Base-by-base conservation (phyloP, 1,284 basidiomycete genomes). In the Boletus semigastroideus region DNA sequence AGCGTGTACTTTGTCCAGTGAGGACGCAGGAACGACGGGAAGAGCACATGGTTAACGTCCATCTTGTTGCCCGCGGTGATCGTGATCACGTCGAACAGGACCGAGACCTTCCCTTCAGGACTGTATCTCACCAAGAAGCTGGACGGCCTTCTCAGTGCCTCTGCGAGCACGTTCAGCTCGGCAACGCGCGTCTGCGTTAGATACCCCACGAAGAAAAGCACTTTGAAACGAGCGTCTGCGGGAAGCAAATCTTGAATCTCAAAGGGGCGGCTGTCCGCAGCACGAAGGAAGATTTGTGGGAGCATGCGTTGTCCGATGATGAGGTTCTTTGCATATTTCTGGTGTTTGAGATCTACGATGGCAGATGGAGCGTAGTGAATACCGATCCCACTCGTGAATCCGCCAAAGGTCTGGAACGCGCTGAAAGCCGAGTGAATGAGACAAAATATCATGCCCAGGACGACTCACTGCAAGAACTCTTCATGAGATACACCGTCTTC, bases 391-490 rank as follows among this genome's bases (percentile, higher is more conserved):
- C 40, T 34, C 9, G 19, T 30, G 12, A 47, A 28, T 3, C 30
- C 38, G 19, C 37, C 28, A 9, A 14, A 31, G 2, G 9, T 9
- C 28, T 47, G 46, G 12, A 39, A 22, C 4, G 19, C 37, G 1
- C 37, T 47, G 37, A 22, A 40, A 31, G 17, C 31, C 19, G 20
- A 22, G 28, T 22, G 19, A 10, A 13, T 17, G 13, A 40, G 20
- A 47, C 5, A 39, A 9, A 16, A 33, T 8, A 33, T 5, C 9
- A 13, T 7, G 11, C 5, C 20, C 14, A 17, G 7, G 22, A 22
- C 19, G 20, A 45, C 43, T 44, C 51, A 87, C 83, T 70, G 68
- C 28, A 86, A 65, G 64, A 90, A 86, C 52, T 86, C 75, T 47
- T 82, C 79, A 60, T 86, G 86, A 1, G 82, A 78, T n/a, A 90